These are phyloP conservation scores for Cryptococcus floricola DNA, from an alignment of 1,284 basidiomycete species.

Conservation along the genomic window DNA sequence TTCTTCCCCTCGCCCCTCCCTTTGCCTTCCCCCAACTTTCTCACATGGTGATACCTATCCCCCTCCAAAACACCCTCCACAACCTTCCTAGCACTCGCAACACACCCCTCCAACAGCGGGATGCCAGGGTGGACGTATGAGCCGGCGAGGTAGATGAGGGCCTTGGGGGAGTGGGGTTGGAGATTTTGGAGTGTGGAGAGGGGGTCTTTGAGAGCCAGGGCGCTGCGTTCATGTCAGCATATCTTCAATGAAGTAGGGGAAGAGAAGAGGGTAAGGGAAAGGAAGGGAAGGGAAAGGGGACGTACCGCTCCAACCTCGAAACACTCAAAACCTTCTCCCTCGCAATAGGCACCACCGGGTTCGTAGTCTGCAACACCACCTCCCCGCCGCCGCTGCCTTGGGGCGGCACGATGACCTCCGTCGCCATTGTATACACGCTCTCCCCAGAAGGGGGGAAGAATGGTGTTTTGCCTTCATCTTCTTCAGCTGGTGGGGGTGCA, in stretches of 20 bases:
- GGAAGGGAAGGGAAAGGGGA: conserved; percentile 22
- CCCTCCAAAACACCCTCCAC: conserved; percentile 22
- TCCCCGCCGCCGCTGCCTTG: not conserved
- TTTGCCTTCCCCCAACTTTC: not conserved
- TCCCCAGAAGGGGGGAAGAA: conserved; percentile 19
- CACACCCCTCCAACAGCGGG: conserved; percentile 50
- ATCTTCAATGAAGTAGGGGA: not conserved
- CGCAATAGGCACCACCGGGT: conserved; percentile 60
- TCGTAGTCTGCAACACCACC: conserved; percentile 65
- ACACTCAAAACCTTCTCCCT: conserved; percentile 56
- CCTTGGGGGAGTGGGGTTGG: conserved; percentile 7
- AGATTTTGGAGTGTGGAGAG: conserved; percentile 1
- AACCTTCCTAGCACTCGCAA: conserved; percentile 42
- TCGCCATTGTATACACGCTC: conserved; percentile 60
- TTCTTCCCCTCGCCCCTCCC: not conserved
- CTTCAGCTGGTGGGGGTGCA: not conserved
- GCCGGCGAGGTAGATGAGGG: conserved; percentile 41
- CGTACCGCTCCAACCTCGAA: conserved; percentile 60
- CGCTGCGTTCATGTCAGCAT: conserved; percentile 15
- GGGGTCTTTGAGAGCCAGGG: conserved; percentile 31
- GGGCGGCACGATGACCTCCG: conserved; percentile 53
- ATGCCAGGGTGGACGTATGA: conserved; percentile 49
- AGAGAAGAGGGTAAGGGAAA: not conserved
- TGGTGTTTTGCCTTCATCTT: not conserved
- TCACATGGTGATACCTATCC: not conserved